Base-by-base conservation (phyloP, 352 stramenopile species). In the Phytophthora cactorum region DNA sequence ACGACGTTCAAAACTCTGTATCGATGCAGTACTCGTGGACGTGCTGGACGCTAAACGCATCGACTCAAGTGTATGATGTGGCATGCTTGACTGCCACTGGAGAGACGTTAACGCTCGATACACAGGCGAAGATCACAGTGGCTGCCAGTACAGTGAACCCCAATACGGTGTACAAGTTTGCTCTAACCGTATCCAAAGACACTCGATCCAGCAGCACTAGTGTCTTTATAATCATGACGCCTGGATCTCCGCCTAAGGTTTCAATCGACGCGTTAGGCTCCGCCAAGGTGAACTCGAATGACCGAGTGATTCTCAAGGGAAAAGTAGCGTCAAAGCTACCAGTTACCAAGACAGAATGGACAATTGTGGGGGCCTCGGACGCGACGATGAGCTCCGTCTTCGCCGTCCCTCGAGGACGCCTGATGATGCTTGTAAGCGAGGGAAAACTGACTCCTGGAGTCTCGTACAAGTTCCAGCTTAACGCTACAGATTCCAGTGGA, bases 141-240 rank as follows among this genome's bases (percentile, higher is more conserved):
- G 7, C 52, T 1, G 77, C 80, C 1, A 83, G 82, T 39, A 78
- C 65, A 28, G 45, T 90, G 32, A 81, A 81, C 27, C 79, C 77
- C 15, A 87, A 81, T n/a, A 51, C 56, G 11, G 80, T 68, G 43
- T 87, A 90, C 63, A 80, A 85, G 50, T 88, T 90, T 46, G 81
- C 72, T 10, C 75, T 77, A 8, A 74, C 49, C 0, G 66, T 72
- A 7, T 62, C 63, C 17, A 90, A 92, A 45, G 76, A 81, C 17
- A 74, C 72, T 22, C 74, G 82, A 6, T 70, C 50, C 0, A 80
- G 70, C 5, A 67, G 49, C 2, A 47, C 78, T 0, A 84, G 77
- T 0, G 68, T 83, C 2, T 65, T 84, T 22, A 81, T 86, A 52
- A 74, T 77, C 9, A 63, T 88, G 38, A 78, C 74, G 5, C 71